phyloP scores from a whole-genome alignment of 768 basidiomycete species.

The Rhizopogon rudus region DNA sequence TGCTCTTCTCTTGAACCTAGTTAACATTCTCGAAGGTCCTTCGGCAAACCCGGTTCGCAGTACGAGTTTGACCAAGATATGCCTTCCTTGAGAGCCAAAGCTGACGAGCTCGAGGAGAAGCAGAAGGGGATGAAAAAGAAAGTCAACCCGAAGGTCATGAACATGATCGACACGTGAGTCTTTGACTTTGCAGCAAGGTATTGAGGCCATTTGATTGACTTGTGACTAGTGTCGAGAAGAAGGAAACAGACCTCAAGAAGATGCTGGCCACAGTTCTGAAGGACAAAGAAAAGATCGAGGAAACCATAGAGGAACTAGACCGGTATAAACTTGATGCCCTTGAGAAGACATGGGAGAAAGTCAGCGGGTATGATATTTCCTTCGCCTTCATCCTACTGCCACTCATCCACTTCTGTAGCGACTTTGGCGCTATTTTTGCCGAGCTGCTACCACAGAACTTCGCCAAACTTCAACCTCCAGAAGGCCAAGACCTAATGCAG shows the following conservation, averaged over 20 bases:
- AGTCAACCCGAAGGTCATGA: conserved; percentile 91
- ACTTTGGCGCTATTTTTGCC: conserved; percentile 95
- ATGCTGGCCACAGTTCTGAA: conserved; percentile 84
- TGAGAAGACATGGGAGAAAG: conserved; percentile 94
- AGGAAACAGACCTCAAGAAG: conserved; percentile 80
- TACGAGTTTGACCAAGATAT: conserved; percentile 81
- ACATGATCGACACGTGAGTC: conserved; percentile 88
- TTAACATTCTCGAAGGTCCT: conserved; percentile 47
- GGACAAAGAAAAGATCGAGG: conserved; percentile 94
- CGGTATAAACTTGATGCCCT: conserved; percentile 91
- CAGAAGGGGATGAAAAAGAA: conserved; percentile 93
- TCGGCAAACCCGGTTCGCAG: conserved; percentile 73
- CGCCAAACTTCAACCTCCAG: conserved; percentile 48
- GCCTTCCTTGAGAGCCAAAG: conserved; percentile 51
- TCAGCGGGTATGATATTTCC: conserved; percentile 56
- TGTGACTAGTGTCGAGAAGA: conserved; percentile 79
- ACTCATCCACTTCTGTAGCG: conserved; percentile 39
- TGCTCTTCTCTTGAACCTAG: background rate
- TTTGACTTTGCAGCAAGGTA: background rate
- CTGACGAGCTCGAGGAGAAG: conserved; percentile 66
- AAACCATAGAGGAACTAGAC: conserved; percentile 90
- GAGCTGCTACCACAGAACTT: conserved; percentile 96
- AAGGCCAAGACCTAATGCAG: conserved; percentile 88
- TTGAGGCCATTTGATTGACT: background rate
- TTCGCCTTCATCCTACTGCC: background rate